Conservation (phyloP, 2,329 filamentous ascomycete species). For the Fusarium sp. region DNA sequence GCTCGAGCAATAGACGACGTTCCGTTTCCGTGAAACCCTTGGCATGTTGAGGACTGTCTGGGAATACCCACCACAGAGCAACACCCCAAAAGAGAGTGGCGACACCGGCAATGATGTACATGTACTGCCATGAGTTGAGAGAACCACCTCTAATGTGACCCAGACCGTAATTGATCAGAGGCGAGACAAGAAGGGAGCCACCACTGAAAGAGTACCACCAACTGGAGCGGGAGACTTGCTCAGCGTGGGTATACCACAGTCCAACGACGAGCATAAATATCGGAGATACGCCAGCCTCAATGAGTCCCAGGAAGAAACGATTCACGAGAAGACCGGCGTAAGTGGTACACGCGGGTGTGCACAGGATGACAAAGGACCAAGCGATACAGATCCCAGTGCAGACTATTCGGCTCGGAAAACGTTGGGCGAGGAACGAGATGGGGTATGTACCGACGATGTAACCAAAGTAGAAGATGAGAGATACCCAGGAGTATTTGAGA, state of each 20-base stretch:
- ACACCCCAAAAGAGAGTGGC: slow-evolving; percentile 43
- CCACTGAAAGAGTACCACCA: slow-evolving; percentile 53
- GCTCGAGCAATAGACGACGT: slow-evolving; percentile 37
- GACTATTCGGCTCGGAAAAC: slow-evolving; percentile 43
- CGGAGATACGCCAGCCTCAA: slow-evolving; percentile 48
- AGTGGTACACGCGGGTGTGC: slow-evolving; percentile 46
- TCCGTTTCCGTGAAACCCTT: slow-evolving; percentile 45
- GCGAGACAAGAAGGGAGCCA: slow-evolving; percentile 48
- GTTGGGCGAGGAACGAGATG: slow-evolving; percentile 44
- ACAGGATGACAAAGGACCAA: slow-evolving; percentile 47
- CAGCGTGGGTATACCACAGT: slow-evolving; percentile 52
- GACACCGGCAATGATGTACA: slow-evolving; percentile 50
- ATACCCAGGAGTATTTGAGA: slow-evolving; percentile 45
- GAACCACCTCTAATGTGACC: slow-evolving; percentile 43
- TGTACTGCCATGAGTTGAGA: slow-evolving; percentile 47
- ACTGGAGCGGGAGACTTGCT: slow-evolving; percentile 51
- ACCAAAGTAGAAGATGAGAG: slow-evolving; percentile 49
- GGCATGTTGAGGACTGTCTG: slow-evolving; percentile 44
- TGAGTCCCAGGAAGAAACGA: slow-evolving; percentile 51
- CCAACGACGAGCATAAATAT: slow-evolving; percentile 52
- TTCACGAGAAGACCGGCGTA: slow-evolving; percentile 47
- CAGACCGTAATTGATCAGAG: slow-evolving; percentile 49
- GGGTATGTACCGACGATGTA: slow-evolving; percentile 47
- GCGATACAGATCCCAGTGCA: slow-evolving; percentile 43
- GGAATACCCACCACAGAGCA: slow-evolving; percentile 43